Evolutionary conservation across 2,329 filamentous ascomycete species (phyloP).

Genomic region (Ophioceras dolichostomum): DNA sequence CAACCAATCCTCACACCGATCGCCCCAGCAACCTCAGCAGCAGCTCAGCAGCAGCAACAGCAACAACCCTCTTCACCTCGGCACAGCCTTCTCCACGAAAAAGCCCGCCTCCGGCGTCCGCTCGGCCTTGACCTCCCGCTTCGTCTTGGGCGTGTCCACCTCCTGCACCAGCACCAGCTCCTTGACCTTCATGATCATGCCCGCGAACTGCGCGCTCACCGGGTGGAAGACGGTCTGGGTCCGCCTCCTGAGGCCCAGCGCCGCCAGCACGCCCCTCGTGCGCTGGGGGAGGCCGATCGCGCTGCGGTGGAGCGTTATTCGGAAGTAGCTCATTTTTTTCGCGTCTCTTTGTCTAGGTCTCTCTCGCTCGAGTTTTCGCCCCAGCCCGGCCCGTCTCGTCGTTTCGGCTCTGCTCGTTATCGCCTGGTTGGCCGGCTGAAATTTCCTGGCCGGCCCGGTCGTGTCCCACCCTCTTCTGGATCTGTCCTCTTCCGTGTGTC

Average conservation of each 20-base stretch:
- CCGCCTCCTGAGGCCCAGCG: constrained; percentile 75
- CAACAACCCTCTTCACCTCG: constrained; percentile 19
- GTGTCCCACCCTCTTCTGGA: too few species aligned
- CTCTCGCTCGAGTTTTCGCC: background rate
- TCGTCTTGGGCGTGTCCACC: constrained; percentile 52
- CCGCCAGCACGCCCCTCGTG: constrained; percentile 67
- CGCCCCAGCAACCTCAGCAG: too few species aligned
- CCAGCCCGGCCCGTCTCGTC: background rate
- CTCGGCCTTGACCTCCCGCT: constrained; percentile 55
- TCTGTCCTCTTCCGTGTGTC: too few species aligned
- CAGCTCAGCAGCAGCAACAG: too few species aligned
- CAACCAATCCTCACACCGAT: background rate
- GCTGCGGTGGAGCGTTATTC: constrained; percentile 80
- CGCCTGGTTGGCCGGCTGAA: too few species aligned
- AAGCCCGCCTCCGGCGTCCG: constrained; percentile 71
- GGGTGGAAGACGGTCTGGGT: constrained; percentile 84
- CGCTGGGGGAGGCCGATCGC: constrained; percentile 78
- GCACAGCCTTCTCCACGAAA: constrained; percentile 52
- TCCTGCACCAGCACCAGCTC: constrained; percentile 77
- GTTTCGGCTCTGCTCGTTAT: too few species aligned
- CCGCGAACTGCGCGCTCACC: constrained; percentile 67
- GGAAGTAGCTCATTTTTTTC: constrained; percentile 65
- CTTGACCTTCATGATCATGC: constrained; percentile 90
- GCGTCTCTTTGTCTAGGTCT: background rate
- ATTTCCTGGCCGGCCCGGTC: too few species aligned